A percentile compares a stretch with the other conserved stretches of the same genome.
Evolutionary conservation across 78 protist species (phyloP).

Genomic region (Dictyostelium citrinum): DNA sequence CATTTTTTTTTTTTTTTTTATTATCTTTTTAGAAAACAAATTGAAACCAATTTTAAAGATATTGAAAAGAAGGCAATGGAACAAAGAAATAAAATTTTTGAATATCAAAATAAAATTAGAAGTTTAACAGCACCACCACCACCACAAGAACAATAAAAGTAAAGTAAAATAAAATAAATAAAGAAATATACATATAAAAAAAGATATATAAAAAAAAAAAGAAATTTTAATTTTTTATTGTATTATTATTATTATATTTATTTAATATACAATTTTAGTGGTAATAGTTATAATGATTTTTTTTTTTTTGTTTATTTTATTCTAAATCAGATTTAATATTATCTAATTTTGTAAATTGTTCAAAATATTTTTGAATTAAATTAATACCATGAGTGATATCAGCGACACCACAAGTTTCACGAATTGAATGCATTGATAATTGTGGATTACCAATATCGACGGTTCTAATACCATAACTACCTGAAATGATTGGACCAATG

Average conservation of each 20-base stretch:
- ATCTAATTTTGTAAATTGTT: conserved; percentile 64
- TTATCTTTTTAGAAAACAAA: conserved; percentile 28
- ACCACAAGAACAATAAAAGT: conserved; percentile 25
- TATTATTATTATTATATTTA: no score
- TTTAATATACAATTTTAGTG: no score
- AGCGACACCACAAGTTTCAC: conserved; percentile 85
- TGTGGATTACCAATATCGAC: conserved; percentile 96
- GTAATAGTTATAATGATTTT: neutral
- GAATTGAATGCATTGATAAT: conserved; percentile 95
- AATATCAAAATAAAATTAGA: conserved; percentile 36
- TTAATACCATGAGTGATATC: conserved; percentile 70
- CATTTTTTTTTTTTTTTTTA: neutral
- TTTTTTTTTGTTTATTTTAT: neutral
- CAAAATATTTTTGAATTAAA: conserved; percentile 62
- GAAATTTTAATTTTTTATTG: no score
- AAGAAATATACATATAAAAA: neutral
- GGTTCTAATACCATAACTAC: conserved; percentile 83
- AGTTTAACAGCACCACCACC: conserved; percentile 20
- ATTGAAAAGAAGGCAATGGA: conserved; percentile 62
- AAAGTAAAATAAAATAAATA: neutral
- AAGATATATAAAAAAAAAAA: neutral
- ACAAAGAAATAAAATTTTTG: conserved; percentile 54
- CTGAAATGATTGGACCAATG: conserved; percentile 88
- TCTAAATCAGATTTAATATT: conserved; percentile 44
- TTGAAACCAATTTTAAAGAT: conserved; percentile 59